A percentile compares a stretch with the other conserved stretches of the same genome.
phyloP scores from a whole-genome alignment of 257 asterid species.

The Solanum pennellii region DNA sequence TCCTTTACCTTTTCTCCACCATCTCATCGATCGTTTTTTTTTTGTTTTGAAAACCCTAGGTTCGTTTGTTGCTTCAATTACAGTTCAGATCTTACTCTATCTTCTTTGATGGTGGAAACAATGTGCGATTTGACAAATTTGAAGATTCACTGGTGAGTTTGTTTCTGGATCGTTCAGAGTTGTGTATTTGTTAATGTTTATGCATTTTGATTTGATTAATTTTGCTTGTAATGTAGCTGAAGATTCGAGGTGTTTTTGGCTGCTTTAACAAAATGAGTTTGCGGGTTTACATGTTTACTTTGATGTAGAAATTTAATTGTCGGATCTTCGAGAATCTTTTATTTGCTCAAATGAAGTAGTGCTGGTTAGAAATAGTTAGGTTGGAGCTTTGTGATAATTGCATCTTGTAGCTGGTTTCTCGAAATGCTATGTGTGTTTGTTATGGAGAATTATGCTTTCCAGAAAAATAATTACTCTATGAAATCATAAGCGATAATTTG shows the following conservation, averaged over 20 bases:
- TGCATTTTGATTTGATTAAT: neutral
- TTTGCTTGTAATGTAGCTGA: neutral
- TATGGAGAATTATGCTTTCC: neutral
- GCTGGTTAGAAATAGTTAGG: neutral
- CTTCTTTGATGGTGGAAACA: neutral
- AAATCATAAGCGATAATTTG: neutral
- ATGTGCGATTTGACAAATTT: neutral
- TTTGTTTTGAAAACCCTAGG: neutral
- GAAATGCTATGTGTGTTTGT: neutral
- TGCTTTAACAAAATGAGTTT: neutral
- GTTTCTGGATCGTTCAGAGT: neutral
- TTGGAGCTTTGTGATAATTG: neutral
- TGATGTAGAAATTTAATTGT: neutral
- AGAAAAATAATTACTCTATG: neutral
- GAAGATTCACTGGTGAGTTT: constrained; percentile 26
- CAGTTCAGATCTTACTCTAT: constrained; percentile 8
- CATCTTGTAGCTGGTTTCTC: neutral
- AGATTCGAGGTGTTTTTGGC: neutral
- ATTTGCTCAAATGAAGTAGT: neutral
- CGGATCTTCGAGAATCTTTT: neutral
- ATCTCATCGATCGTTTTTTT: neutral
- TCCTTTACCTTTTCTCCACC: constrained; percentile 1
- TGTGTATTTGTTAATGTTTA: neutral
- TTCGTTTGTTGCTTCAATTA: neutral
- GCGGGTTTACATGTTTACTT: neutral